Base-by-base conservation (phyloP, 257 asterid genomes). In the Ligustrum vulgare region DNA sequence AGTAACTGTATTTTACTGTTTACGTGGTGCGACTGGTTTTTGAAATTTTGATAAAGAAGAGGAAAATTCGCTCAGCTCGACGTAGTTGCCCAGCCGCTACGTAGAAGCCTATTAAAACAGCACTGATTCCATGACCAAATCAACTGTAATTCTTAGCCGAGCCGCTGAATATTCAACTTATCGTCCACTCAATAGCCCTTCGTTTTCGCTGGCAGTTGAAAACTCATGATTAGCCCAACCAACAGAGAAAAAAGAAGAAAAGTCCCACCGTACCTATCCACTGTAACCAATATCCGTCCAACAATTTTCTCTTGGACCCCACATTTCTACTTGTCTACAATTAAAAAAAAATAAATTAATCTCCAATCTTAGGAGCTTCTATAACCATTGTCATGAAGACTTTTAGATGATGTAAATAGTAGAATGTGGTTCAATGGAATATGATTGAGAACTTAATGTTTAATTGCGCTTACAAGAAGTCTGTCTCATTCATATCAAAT, bases 191-290 rank as follows among this genome's bases (percentile, higher is more conserved):
- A 54, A 5, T 16, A 56, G 4, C 20, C 73, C 71, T 34, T 75
- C 69, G 69, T 78, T 74, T 80, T 78, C 73, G 67, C 70, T 67
- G 84, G 77, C 84, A 64, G 85, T 71, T 74, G 86, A 81, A 82
- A 81, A 67, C 80, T 81, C 80, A 83, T 87, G 84, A 87, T 81
- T 85, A 67, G 75, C 66, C 79, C 82, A 77, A 80, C 84, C 18
- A 28, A 64, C 76, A 8, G 23, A 15, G 23, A 70, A 37, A 5
- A 58, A 58, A 22, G 12, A 58, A 58, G 33, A 20, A 58, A 58
- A 58, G 33, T 58, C 66, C 66, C 31, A 22, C 33, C 66, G 31
- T 20, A 58, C 66, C 66, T 22, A 22, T 22, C 66, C 13, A 20
- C 66, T 9, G 32, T 23, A 58, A 58, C 66, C 65, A 58, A 58